Evolutionary conservation across 2,329 filamentous ascomycete genomes (phyloP).

Genomic region (Botrytis paeoniae): DNA sequence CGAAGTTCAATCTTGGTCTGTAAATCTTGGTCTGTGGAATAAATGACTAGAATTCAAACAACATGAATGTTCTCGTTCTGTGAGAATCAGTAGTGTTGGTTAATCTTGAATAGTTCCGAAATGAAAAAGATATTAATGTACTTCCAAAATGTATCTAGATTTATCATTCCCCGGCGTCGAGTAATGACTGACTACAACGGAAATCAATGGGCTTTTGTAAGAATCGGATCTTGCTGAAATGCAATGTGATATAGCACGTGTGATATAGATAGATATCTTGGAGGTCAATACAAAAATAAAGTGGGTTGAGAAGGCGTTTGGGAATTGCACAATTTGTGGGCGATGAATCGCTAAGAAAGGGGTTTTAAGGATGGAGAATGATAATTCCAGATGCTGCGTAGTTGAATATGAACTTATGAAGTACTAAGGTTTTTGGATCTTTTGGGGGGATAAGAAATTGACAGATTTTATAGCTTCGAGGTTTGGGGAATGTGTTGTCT

Average conservation of each 20-base stretch:
- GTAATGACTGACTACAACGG: no score
- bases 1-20: neutral
- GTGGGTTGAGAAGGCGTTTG: neutral
- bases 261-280: neutral
- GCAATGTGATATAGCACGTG: no score
- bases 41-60: neutral
- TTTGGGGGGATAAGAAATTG: neutral
- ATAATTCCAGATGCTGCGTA: neutral
- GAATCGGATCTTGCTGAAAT: neutral
- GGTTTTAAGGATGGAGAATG: neutral
- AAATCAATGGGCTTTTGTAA: fast-evolving
- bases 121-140: neutral
- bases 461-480: neutral
- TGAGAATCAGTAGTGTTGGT: fast-evolving
- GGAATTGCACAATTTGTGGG: neutral
- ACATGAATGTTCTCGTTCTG: neutral
- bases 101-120: neutral
- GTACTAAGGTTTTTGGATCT: neutral
- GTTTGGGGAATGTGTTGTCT: neutral
- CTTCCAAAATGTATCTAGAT: fast-evolving
- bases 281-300: fast-evolving
- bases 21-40: neutral
- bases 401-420: no score
- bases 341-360: no score
- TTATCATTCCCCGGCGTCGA: no score